phyloP scores from a whole-genome alignment of 2,329 filamentous ascomycete species.

The Ceratocystis papillata region DNA sequence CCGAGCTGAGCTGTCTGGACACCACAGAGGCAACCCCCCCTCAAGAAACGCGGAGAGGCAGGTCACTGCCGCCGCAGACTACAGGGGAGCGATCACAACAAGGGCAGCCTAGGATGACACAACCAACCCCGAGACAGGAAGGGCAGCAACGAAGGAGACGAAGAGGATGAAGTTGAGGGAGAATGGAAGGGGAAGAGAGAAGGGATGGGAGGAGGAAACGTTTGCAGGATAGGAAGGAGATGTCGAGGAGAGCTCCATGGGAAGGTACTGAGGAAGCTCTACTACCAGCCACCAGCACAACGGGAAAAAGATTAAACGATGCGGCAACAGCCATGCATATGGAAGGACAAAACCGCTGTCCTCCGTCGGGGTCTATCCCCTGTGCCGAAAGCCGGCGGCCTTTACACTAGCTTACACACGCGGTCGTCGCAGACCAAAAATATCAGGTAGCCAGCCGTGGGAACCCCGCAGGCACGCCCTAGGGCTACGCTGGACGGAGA shows the following conservation, averaged over 20 bases:
- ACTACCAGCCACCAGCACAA: not conserved
- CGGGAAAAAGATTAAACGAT: not conserved
- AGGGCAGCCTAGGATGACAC: too few relatives aligned
- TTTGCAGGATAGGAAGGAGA: not conserved
- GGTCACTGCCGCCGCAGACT: too few relatives aligned
- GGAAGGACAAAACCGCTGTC: not conserved
- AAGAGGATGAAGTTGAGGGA: too few relatives aligned
- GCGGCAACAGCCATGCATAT: not conserved
- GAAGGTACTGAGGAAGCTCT: not conserved
- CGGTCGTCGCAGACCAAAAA: too few relatives aligned
- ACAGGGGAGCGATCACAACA: too few relatives aligned
- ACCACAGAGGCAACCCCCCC: not conserved
- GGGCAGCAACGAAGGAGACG: not conserved
- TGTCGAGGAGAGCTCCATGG: not conserved
- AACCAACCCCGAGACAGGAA: not conserved
- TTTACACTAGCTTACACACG: too few relatives aligned
- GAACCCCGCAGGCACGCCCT: too few relatives aligned
- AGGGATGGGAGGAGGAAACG: not conserved
- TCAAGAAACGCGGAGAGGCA: not conserved
- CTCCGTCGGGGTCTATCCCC: too few relatives aligned
- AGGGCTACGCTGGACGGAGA: not conserved
- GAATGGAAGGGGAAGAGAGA: not conserved
- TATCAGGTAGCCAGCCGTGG: too few relatives aligned
- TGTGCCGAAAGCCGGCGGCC: too few relatives aligned
- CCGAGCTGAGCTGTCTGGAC: not conserved